A percentile compares a stretch with the other conserved stretches of the same genome.
phyloP scores from a whole-genome alignment of 2,329 filamentous ascomycete genomes.

The Penicillium olsonii region DNA sequence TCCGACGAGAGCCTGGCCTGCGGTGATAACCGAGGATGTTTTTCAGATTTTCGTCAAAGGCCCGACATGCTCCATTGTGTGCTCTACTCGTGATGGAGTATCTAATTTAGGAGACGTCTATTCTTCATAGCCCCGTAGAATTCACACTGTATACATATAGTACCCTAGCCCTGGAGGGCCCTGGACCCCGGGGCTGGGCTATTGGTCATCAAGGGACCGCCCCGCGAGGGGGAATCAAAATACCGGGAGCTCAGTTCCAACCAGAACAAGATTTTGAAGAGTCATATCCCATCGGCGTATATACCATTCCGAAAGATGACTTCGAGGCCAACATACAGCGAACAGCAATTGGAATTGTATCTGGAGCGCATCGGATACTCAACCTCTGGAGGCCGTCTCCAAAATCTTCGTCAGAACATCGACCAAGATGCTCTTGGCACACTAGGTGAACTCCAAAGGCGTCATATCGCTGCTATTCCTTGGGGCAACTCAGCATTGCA shows the following conservation, averaged over 20 bases:
- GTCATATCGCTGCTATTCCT: constrained; percentile 52
- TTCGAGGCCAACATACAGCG: constrained; percentile 33
- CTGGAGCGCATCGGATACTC: constrained; percentile 34
- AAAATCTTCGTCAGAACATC: constrained; percentile 30
- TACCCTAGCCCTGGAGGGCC: too few relatives aligned
- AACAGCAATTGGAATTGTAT: constrained; percentile 40
- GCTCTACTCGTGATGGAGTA: neutral
- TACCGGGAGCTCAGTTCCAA: too few relatives aligned
- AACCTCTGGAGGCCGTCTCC: constrained; percentile 21
- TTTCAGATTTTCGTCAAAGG: neutral
- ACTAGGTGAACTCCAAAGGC: constrained; percentile 39
- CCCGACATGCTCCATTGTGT: neutral
- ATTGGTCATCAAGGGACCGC: too few relatives aligned
- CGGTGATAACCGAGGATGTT: neutral
- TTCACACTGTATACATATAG: neutral
- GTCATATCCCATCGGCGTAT: too few relatives aligned
- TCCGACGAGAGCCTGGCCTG: neutral
- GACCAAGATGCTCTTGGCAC: constrained; percentile 32
- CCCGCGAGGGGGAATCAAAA: too few relatives aligned
- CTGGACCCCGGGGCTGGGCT: too few relatives aligned
- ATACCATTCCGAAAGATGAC: too few relatives aligned
- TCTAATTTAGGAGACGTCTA: neutral
- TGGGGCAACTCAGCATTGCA: constrained; percentile 62
- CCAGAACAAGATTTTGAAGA: too few relatives aligned
- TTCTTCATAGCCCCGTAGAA: neutral